These are phyloP conservation scores for Neurospora sublineolata DNA, from an alignment of 495 filamentous ascomycete genomes.

Conservation along the genomic window DNA sequence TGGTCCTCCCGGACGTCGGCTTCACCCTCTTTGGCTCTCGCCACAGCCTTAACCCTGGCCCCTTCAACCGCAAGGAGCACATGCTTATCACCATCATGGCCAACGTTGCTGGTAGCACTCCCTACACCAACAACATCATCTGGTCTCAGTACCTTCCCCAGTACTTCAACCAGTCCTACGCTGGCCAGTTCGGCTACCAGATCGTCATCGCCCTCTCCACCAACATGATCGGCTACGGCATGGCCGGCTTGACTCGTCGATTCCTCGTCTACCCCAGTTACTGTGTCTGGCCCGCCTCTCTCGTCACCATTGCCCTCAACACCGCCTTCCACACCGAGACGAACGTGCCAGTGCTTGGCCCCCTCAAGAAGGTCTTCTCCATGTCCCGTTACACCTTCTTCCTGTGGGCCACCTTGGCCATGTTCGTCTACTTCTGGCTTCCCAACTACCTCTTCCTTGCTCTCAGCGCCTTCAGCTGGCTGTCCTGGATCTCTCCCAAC, in stretches of 20 bases:
- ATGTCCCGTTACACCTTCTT: conserved; percentile 26
- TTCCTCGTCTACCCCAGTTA: conserved; percentile 41
- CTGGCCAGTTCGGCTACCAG: conserved; percentile 26
- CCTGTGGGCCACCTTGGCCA: conserved; percentile 8
- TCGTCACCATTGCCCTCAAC: conserved; percentile 31
- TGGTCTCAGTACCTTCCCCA: conserved; percentile 29
- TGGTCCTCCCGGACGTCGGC: conserved; percentile 23
- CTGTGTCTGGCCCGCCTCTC: conserved; percentile 30
- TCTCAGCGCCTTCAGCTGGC: conserved; percentile 18
- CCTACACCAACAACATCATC: conserved; percentile 28
- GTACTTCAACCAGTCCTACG: conserved; percentile 28
- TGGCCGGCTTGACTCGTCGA: conserved; percentile 39
- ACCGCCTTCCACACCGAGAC: conserved; percentile 24
- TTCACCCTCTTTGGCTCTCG: conserved; percentile 24
- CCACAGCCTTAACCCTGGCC: conserved; percentile 35
- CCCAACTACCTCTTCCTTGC: conserved; percentile 19
- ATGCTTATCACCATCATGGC: conserved; percentile 37
- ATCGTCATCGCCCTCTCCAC: conserved; percentile 29
- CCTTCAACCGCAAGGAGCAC: conserved; percentile 38
- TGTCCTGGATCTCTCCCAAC: conserved; percentile 23
- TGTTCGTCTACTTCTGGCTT: conserved; percentile 22
- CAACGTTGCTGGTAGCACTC: conserved; percentile 18
- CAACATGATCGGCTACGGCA: conserved; percentile 37
- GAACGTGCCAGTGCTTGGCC: conserved; percentile 21
- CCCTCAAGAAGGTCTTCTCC: conserved; percentile 17